These are phyloP conservation scores for Apiospora koreana DNA, from an alignment of 2,329 filamentous ascomycete species.

Conservation along the genomic window DNA sequence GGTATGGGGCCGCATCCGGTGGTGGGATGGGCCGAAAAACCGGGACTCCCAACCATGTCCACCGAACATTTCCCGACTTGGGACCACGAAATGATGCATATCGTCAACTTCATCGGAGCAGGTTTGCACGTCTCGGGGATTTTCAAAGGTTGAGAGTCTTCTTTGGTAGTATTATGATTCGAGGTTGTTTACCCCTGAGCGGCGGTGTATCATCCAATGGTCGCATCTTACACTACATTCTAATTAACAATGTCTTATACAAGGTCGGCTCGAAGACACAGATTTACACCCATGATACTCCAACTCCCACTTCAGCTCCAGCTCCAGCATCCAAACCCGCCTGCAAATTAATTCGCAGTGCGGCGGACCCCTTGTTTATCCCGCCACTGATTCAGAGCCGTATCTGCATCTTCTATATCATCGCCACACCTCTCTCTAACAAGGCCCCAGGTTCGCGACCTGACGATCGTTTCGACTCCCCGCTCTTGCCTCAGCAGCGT, in stretches of 20 bases:
- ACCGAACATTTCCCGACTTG: background rate
- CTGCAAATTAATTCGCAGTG: background rate
- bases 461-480: slow-evolving; percentile 76
- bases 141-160: too few relatives aligned
- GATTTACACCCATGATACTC: background rate
- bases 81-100: background rate
- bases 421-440: slow-evolving; percentile 74
- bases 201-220: background rate
- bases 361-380: background rate
- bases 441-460: slow-evolving; percentile 78
- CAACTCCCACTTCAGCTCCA: background rate
- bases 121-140: background rate
- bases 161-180: background rate
- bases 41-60: background rate
- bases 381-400: slow-evolving; percentile 32
- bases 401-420: slow-evolving; percentile 60
- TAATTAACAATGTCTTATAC: background rate
- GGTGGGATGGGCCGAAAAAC: slow-evolving; percentile 2
- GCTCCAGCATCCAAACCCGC: background rate
- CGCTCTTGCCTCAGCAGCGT: slow-evolving; percentile 73
- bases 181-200: background rate
- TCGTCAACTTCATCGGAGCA: background rate
- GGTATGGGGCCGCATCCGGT: background rate
- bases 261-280: background rate
- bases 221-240: slow-evolving; percentile 2